These are phyloP conservation scores for Microbotryum lychnidis-dioicae DNA, from an alignment of 1,284 basidiomycete species.

Conservation along the genomic window DNA sequence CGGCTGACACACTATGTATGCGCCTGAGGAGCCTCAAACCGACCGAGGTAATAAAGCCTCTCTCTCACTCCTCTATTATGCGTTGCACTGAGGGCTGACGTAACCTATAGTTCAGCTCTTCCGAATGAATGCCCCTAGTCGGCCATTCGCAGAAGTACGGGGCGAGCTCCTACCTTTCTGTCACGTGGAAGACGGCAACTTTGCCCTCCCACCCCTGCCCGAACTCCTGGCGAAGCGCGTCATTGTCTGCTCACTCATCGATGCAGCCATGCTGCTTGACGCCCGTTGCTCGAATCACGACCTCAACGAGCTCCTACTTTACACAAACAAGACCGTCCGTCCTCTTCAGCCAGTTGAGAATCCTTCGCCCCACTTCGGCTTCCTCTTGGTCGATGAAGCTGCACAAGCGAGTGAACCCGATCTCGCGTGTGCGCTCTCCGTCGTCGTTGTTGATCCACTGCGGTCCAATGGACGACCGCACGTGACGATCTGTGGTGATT, in stretches of 20 bases:
- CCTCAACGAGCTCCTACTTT: conserved; percentile 34
- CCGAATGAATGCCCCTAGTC: conserved; percentile 38
- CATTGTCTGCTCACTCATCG: conserved; percentile 38
- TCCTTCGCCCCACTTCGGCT: conserved; percentile 39
- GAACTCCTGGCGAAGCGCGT: conserved; percentile 38
- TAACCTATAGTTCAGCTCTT: conserved; percentile 6
- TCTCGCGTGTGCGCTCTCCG: conserved; percentile 37
- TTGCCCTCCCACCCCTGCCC: conserved; percentile 31
- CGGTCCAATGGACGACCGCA: conserved; percentile 12
- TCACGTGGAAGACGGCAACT: conserved; percentile 32
- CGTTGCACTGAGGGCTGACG: too few species aligned
- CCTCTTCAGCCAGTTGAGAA: conserved; percentile 7
- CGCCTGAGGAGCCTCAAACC: conserved; percentile 37
- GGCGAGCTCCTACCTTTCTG: conserved; percentile 31
- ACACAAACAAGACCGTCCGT: conserved; percentile 19
- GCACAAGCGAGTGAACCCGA: conserved; percentile 43
- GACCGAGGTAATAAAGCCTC: background rate
- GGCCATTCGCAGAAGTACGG: conserved; percentile 42
- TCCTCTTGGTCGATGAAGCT: conserved; percentile 43
- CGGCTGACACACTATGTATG: conserved; percentile 42
- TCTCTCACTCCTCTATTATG: background rate
- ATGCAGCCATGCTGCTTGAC: conserved; percentile 38
- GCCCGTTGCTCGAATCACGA: conserved; percentile 37
- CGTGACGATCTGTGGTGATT: conserved; percentile 40
- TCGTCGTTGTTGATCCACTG: conserved; percentile 33